phyloP scores from a whole-genome alignment of 2,329 filamentous ascomycete species.

The Metarhizium guizhouense region DNA sequence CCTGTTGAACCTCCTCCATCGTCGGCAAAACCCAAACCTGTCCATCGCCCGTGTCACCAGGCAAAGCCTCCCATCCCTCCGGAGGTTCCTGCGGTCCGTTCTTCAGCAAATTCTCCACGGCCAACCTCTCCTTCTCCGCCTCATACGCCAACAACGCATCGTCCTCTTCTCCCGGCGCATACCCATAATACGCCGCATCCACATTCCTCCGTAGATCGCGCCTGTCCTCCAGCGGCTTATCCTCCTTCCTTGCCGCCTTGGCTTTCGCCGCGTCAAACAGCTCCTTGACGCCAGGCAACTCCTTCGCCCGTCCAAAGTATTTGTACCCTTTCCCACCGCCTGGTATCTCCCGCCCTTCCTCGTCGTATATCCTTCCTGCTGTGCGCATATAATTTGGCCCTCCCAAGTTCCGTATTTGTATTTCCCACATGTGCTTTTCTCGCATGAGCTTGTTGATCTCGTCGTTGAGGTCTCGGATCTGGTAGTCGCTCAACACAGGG shows the following conservation, averaged over 20 bases:
- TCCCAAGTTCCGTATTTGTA: constrained; percentile 90
- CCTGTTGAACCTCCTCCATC: constrained; percentile 86
- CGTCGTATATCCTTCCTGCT: constrained; percentile 61
- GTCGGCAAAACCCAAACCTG: constrained; percentile 75
- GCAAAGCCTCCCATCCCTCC: constrained; percentile 73
- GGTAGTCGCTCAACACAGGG: constrained; percentile 81
- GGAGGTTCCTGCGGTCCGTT: constrained; percentile 48
- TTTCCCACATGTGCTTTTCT: constrained; percentile 98
- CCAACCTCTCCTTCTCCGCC: constrained; percentile 72
- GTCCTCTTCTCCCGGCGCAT: constrained; percentile 87
- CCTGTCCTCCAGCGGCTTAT: constrained; percentile 57
- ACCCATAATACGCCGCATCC: constrained; percentile 93
- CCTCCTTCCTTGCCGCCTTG: constrained; percentile 47
- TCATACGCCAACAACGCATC: constrained; percentile 74
- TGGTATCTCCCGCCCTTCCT: constrained; percentile 61
- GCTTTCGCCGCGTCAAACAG: constrained; percentile 73
- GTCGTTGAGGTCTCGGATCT: constrained; percentile 96
- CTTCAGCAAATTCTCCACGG: constrained; percentile 57
- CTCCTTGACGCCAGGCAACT: constrained; percentile 92
- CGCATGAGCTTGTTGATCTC: constrained; percentile 99
- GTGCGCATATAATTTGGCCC: constrained; percentile 93
- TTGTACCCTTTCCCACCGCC: constrained; percentile 82
- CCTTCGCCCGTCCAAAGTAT: constrained; percentile 85
- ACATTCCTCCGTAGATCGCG: constrained; percentile 67
- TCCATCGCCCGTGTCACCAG: constrained; percentile 80